Percentiles rank a stretch among this genome's conserved stretches.
phyloP scores from a whole-genome alignment of 148 eudicot species.

The Rhododendron griersonianum region DNA sequence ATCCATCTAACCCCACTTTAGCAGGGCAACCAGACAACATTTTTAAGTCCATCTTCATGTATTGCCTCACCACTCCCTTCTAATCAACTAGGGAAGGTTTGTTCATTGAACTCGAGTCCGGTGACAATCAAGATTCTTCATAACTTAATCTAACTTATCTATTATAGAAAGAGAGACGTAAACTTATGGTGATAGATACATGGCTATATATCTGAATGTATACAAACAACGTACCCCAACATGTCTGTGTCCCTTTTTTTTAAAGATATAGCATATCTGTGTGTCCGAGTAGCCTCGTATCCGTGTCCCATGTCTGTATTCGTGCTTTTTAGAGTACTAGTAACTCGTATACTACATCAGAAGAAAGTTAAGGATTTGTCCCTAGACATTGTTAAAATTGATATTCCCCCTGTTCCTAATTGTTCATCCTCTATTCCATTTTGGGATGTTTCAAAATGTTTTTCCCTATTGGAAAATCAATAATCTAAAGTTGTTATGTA shows the following conservation, averaged over 20 bases:
- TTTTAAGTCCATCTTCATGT: not conserved
- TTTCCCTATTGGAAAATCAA: not conserved
- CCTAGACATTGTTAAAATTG: not conserved
- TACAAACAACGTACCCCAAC: not conserved
- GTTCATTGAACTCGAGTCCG: not conserved
- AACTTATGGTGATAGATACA: not conserved
- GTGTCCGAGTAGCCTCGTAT: not conserved
- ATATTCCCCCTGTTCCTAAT: not conserved
- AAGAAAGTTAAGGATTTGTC: not conserved
- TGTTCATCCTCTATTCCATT: not conserved
- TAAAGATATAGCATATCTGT: not conserved
- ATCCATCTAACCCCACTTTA: not conserved
- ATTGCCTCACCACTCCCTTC: not conserved
- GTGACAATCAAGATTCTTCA: not conserved
- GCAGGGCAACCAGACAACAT: not conserved
- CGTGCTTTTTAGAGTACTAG: not conserved
- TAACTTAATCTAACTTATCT: not conserved
- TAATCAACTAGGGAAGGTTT: not conserved
- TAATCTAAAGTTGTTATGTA: not conserved
- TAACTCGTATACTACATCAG: no score
- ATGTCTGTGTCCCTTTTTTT: not conserved
- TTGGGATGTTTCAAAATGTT: not conserved
- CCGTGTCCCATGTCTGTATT: not conserved
- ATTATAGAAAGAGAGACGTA: not conserved
- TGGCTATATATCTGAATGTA: not conserved